These are phyloP conservation scores for Pestalotiopsis fici DNA, from an alignment of 2,329 filamentous ascomycete species.

Conservation along the genomic window DNA sequence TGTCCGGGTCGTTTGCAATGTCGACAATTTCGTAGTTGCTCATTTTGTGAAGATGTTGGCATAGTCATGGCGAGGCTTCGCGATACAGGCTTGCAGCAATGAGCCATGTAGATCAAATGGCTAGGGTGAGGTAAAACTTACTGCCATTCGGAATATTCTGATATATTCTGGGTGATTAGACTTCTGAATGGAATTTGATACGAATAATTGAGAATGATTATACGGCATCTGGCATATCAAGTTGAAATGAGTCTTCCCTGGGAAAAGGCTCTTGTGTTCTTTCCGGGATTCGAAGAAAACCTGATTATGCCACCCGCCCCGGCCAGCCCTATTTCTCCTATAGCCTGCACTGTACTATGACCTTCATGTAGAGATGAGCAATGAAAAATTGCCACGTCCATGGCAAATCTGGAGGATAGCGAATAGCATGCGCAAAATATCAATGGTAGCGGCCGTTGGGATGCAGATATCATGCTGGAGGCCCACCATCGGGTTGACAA, in stretches of 20 bases:
- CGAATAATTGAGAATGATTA: too few relatives aligned
- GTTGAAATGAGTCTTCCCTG: too few relatives aligned
- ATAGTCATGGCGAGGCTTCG: neutral
- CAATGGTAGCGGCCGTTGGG: neutral
- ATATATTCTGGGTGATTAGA: too few relatives aligned
- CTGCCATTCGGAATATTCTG: neutral
- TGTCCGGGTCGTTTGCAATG: neutral
- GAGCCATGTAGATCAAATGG: neutral
- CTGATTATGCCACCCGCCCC: too few relatives aligned
- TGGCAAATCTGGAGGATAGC: neutral
- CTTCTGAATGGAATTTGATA: too few relatives aligned
- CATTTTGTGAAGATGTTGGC: neutral
- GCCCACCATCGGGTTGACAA: neutral
- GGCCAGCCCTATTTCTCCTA: too few relatives aligned
- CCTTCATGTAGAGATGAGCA: neutral
- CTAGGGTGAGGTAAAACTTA: too few relatives aligned
- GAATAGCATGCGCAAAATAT: neutral
- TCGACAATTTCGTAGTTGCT: neutral
- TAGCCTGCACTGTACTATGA: neutral
- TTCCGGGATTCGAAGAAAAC: too few relatives aligned
- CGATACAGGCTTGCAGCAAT: neutral
- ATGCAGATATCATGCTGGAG: neutral
- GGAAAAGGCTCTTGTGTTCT: too few relatives aligned
- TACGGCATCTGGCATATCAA: too few relatives aligned
- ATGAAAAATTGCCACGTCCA: neutral